phyloP scores from a whole-genome alignment of 805 yeast species.

The Candida nemodendra region DNA sequence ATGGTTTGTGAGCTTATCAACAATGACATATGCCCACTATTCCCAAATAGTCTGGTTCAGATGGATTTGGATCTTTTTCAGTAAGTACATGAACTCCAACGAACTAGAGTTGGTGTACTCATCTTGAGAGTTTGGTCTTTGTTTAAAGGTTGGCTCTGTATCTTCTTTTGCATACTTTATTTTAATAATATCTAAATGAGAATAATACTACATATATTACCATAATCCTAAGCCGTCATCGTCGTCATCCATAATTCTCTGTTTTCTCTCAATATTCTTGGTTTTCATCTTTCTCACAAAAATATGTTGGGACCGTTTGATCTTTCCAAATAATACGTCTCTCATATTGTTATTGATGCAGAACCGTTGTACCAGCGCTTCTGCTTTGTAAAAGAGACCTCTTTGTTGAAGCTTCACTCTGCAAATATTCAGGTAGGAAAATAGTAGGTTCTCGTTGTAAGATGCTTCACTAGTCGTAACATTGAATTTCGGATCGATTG shows the following conservation, averaged over 20 bases:
- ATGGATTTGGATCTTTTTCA: slow-evolving; percentile 77
- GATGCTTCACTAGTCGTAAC: slow-evolving; percentile 16
- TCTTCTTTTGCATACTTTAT: too few relatives aligned
- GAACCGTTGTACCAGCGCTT: slow-evolving; percentile 27
- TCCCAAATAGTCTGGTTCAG: slow-evolving; percentile 97
- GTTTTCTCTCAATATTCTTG: slow-evolving; percentile 7
- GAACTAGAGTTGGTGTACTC: slow-evolving; percentile 44
- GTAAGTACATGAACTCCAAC: slow-evolving; percentile 77
- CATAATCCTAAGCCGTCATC: slow-evolving; percentile 30
- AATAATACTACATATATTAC: too few relatives aligned
- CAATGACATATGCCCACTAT: slow-evolving; percentile 80
- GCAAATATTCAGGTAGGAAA: slow-evolving; percentile 24
- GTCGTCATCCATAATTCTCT: slow-evolving; percentile 27
- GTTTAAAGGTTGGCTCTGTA: too few relatives aligned
- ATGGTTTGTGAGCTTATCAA: slow-evolving; percentile 47
- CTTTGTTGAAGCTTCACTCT: slow-evolving; percentile 20
- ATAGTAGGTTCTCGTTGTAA: slow-evolving; percentile 20
- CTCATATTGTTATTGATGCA: slow-evolving; percentile 24
- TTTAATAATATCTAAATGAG: too few relatives aligned
- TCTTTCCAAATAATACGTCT: slow-evolving; percentile 12
- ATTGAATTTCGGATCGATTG: slow-evolving; percentile 10
- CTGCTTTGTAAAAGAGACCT: slow-evolving; percentile 28
- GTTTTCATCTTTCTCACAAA: slow-evolving; percentile 19
- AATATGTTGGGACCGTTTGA: slow-evolving; percentile 16
- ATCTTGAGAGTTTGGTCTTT: too few relatives aligned